These are phyloP conservation scores for Albugo candida DNA, from an alignment of 352 stramenopile genomes.

Conservation along the genomic window DNA sequence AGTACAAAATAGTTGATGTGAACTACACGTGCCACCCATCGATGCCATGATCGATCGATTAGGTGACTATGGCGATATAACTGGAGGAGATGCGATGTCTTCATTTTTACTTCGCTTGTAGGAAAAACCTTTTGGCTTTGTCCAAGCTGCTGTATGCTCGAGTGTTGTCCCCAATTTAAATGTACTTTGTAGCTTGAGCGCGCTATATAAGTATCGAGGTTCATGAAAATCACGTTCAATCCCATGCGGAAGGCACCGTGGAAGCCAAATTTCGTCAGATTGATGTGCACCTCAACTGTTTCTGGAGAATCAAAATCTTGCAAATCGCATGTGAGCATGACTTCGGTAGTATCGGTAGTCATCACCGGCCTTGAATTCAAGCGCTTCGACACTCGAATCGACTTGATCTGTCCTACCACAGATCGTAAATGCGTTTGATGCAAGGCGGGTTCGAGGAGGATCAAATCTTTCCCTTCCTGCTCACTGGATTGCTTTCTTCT, in stretches of 20 bases:
- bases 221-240: constrained; percentile 27
- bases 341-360: too few species aligned
- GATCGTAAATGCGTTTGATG: too few species aligned
- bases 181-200: constrained; percentile 39
- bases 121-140: not conserved
- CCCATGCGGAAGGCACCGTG: constrained; percentile 13
- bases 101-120: constrained; percentile 16
- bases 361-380: too few species aligned
- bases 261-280: constrained; percentile 21
- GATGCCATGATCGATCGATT: constrained; percentile 30
- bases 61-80: constrained; percentile 17
- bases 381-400: too few species aligned
- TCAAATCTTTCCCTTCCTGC: too few species aligned
- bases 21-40: constrained; percentile 38
- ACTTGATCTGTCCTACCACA: too few species aligned
- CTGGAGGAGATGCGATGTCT: constrained; percentile 17
- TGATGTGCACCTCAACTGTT: constrained; percentile 23
- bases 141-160: constrained; percentile 6
- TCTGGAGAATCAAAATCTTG: constrained; percentile 24
- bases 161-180: constrained; percentile 27
- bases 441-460: too few species aligned
- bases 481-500: too few species aligned
- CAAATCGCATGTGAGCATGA: constrained; percentile 1
- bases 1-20: constrained; percentile 57
- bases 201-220: constrained; percentile 30